phyloP scores from a whole-genome alignment of 805 yeast genomes.

The Candida bentonensis region DNA sequence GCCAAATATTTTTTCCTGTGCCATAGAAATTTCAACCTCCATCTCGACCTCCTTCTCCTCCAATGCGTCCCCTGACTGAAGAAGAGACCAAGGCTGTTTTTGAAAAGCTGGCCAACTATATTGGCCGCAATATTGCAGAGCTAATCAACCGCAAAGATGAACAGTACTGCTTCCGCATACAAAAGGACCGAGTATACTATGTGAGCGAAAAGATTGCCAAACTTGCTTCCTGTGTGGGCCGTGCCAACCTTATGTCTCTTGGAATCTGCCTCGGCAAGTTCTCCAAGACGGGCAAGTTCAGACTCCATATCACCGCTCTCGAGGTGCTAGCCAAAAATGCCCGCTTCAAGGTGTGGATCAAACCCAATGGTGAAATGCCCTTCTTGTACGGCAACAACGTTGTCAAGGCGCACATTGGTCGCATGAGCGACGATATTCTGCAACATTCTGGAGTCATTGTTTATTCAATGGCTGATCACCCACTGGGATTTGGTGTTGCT shows the following conservation, averaged over 20 bases:
- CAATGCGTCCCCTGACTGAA: constrained; percentile 90
- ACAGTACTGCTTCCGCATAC: constrained; percentile 90
- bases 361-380: constrained; percentile 97
- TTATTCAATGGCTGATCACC: constrained; percentile 81
- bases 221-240: constrained; percentile 79
- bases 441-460: constrained; percentile 95
- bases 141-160: constrained; percentile 69
- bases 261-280: constrained; percentile 94
- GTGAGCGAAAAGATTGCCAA: constrained; percentile 67
- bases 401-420: constrained; percentile 89
- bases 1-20: no score
- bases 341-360: constrained; percentile 90
- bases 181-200: constrained; percentile 92
- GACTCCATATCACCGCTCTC: constrained; percentile 86
- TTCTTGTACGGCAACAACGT: constrained; percentile 93
- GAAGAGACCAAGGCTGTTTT: constrained; percentile 93
- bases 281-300: constrained; percentile 93
- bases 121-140: constrained; percentile 87
- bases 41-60: constrained; percentile 3
- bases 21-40: background rate
- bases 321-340: constrained; percentile 76
- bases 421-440: constrained; percentile 94
- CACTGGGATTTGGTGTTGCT: constrained; percentile 90
- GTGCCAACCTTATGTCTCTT: constrained; percentile 80
- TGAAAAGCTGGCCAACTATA: constrained; percentile 89